Evolutionary conservation across 768 basidiomycete genomes (phyloP).

Genomic region (Boletus pseudopeckii): DNA sequence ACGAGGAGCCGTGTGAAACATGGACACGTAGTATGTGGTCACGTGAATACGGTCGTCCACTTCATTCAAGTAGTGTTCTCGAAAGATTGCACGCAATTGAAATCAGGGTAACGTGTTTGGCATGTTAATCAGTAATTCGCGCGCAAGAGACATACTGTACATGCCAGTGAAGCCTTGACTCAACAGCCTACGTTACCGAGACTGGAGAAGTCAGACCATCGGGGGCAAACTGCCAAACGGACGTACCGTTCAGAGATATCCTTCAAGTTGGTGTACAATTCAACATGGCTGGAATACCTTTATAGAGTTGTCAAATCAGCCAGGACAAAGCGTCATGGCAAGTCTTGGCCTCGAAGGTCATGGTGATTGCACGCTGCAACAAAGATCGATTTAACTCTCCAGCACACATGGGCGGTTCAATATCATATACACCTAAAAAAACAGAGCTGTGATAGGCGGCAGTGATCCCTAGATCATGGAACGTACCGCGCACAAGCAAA

Average conservation of each 20-base stretch:
- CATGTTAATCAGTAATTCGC: background rate
- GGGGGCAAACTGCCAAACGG: background rate
- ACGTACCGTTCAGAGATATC: slow-evolving; percentile 81
- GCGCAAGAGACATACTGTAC: slow-evolving; percentile 26
- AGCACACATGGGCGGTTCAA: slow-evolving; percentile 87
- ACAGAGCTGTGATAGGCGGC: background rate
- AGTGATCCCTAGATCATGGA: background rate
- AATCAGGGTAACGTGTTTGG: slow-evolving; percentile 75
- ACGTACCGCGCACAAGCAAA: slow-evolving; percentile 50
- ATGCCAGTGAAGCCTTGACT: slow-evolving; percentile 83
- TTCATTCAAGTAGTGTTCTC: too few relatives aligned
- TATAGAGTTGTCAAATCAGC: background rate
- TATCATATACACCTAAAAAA: slow-evolving; percentile 52
- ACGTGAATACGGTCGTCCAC: too few relatives aligned
- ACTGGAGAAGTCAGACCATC: slow-evolving; percentile 33
- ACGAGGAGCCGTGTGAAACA: background rate
- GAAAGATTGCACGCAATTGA: slow-evolving; percentile 82
- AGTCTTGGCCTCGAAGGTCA: slow-evolving; percentile 72
- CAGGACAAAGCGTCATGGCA: background rate
- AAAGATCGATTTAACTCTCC: slow-evolving; percentile 72
- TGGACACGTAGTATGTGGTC: slow-evolving; percentile 12
- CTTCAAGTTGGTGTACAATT: slow-evolving; percentile 64
- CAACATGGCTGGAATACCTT: slow-evolving; percentile 84
- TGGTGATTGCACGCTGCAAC: slow-evolving; percentile 63
- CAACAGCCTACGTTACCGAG: slow-evolving; percentile 70